These are phyloP conservation scores for Diaporthe sp. DNA, from an alignment of 2,329 filamentous ascomycete genomes.

Conservation along the genomic window DNA sequence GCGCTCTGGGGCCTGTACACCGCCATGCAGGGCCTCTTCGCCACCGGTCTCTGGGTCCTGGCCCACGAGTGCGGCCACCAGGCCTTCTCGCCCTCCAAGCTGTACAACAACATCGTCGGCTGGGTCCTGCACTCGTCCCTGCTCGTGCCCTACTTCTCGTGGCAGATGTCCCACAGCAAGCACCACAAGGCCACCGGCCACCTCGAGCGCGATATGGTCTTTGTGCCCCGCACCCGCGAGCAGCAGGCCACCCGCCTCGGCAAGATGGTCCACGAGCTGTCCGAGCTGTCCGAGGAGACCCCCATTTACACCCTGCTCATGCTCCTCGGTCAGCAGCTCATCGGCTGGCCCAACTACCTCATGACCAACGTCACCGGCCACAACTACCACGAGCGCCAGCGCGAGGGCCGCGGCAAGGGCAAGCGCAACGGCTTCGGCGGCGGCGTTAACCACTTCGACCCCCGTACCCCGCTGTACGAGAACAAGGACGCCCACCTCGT, in stretches of 20 bases:
- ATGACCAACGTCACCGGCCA: slow-evolving; percentile 94
- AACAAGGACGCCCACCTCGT: slow-evolving; percentile 91
- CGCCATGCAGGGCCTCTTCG: slow-evolving; percentile 90
- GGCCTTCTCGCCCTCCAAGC: slow-evolving; percentile 93
- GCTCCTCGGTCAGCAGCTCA: slow-evolving; percentile 86
- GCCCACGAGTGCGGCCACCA: slow-evolving; percentile 99
- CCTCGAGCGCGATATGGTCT: slow-evolving; percentile 99
- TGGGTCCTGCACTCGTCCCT: slow-evolving; percentile 92
- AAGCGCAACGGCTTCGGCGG: slow-evolving; percentile 85
- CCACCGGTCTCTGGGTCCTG: slow-evolving; percentile 94
- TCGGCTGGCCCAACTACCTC: slow-evolving; percentile 95
- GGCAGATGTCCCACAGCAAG: slow-evolving; percentile 99
- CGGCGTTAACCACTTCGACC: slow-evolving; percentile 96
- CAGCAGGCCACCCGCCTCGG: slow-evolving; percentile 83
- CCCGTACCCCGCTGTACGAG: slow-evolving; percentile 90
- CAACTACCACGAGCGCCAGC: slow-evolving; percentile 91
- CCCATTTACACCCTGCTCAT: slow-evolving; percentile 83
- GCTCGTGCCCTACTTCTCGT: slow-evolving; percentile 97
- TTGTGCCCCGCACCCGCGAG: slow-evolving; percentile 92
- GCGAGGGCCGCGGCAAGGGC: slow-evolving; percentile 92
- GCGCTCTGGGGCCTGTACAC: slow-evolving; percentile 77
- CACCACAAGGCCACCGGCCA: slow-evolving; percentile 99
- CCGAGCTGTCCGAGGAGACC: slow-evolving; percentile 94
- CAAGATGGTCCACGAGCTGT: slow-evolving; percentile 82
- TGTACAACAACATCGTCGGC: slow-evolving; percentile 91